Base-by-base conservation (phyloP, 1,139 yeast species). In the Arxiozyma slooffiae region DNA sequence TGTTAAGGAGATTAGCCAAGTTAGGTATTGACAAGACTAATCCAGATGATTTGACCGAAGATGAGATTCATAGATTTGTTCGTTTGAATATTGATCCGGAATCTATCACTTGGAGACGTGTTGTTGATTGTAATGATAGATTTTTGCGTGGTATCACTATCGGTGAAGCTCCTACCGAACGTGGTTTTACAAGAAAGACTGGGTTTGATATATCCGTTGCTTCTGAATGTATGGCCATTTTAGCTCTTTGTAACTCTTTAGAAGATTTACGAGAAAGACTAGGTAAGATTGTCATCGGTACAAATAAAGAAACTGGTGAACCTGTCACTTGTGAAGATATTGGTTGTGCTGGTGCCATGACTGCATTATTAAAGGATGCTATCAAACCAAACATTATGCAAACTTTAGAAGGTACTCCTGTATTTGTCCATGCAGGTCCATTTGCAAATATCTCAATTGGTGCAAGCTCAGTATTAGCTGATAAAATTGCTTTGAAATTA, bases 121-220 rank as follows among this genome's bases (percentile, higher is more conserved):
- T 85, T 44, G 90, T 84, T 53, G 94, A 85, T 67, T 82, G 85
- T 59, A 85, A 85, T 61, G 94, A 85, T 66, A 76, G 94, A 68
- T 80, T 82, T 69, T 75, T 85, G 52, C 76, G 94, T 68, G 85
- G 79, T 60, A 76, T 85, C 55, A 84, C 90, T 14, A 73, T 84
- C 57, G 92, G 92, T 44, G 77, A 83, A 70, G 87, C 88, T 40
- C 79, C 85, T 60, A 84, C 87, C 46, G 94, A 85, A 70, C 83
- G 82, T 65, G 85, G 82, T 52, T 76, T 81, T 49, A 80, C 81
- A 17, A 77, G 92, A 64, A 69, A 74, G 52, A 76, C 89, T 11
- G 92, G 92, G 20, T 82, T 85, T 71, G 94, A 85, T 64, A 85
- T 85, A 60, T 82, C 92, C 16, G 92, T 84, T 56, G 94, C 94